Evolutionary conservation across 306 rosid genomes (phyloP), one percentile per base, ranked within the genome.

Genomic region (Quercus gilva): DNA sequence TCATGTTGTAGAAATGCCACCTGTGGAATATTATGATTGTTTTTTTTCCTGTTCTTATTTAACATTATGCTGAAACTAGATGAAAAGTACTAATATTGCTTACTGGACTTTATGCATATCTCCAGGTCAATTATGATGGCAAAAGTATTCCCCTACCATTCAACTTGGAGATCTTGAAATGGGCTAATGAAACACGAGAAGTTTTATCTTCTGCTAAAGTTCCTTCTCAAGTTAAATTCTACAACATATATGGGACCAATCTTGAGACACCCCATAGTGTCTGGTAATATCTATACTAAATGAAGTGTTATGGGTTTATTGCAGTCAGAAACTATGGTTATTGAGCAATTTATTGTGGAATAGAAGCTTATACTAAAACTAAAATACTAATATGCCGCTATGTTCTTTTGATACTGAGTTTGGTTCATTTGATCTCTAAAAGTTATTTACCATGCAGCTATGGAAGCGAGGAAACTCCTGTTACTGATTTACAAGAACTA

Each of bases 161-260:
- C 82, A 95, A 93, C 83, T 45, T 67, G 80, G 94, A 95, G 77
- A 93, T 95, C 78, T 67, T 89, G 87, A 81, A 91, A 80, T 95
- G 98, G 98, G 94, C 97, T 69, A 85, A 91, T 77, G 88, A 90
- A 90, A 95, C 99, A 8, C 85, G 87, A 74, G 76, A 87, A 75
- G 78, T 91, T 78, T 83, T 95, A 70, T 86, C 92, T 76, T 79
- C 71, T 74, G 98, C 99, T n/a, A 89, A 88, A 90, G 91, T 95
- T 77, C 99, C 99, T 63, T 45, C 98, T 1, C 57, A 82, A 65
- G 96, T 95, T 78, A 93, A 95, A 84, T 95, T 95, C 85, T 95
- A 89, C 91, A 93, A 91, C 76, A 86, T 95, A 85, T 95, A 95
- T 61, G 99, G 93, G 85, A 87, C 79, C 71, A 84, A 74, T 93